Base-by-base conservation (phyloP, 2,329 filamentous ascomycete genomes). In the Elsinoe fawcettii region DNA sequence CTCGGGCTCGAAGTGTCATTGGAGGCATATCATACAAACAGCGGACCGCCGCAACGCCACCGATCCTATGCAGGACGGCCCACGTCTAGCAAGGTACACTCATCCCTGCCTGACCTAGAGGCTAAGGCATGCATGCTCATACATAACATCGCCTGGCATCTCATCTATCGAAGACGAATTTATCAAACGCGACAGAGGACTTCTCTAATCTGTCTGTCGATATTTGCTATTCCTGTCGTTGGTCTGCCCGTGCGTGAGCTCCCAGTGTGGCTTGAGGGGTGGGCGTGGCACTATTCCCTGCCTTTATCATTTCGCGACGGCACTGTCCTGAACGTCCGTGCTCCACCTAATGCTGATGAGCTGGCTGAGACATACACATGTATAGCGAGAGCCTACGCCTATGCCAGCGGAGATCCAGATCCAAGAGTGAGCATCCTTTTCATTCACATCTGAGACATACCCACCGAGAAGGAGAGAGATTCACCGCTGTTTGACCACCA, bases 331-430 rank as follows among this genome's bases (percentile, higher is more conserved):
- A 11, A 34, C n/a, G 20, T 20, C 47, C 30, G 30, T 51, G 30
- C 47, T 51, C 47, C 11, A 34, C 30, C 14, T 51, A 22, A 8
- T 51, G 47, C 30, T 37, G 30, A 37, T 53, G 25, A 32, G 25
- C 12, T 53, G 49, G n/a, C 32, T 53, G 49, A 53, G 14, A 53
- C 49, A 39, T 53, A 53, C 49, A 53, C 49, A 53, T 53, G 25
- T 53, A 53, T 37, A 36, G 49, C 49, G 20, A 20, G 18, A 23
- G 47, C 18, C 47, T 51, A n/a, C 32, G 32, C 49, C 49, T 36
- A 5, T 53, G 20, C 49, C 32, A 37, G 32, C 30, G 49, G 16
- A 53, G 49, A 39, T 39, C 30, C 14, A 53, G 30, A 8, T 23
- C 25, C n/a, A 39, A 39, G 30, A 46, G 11, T 53, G 49, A 39